phyloP scores from a whole-genome alignment of 495 filamentous ascomycete genomes.

The Podospora sp. region DNA sequence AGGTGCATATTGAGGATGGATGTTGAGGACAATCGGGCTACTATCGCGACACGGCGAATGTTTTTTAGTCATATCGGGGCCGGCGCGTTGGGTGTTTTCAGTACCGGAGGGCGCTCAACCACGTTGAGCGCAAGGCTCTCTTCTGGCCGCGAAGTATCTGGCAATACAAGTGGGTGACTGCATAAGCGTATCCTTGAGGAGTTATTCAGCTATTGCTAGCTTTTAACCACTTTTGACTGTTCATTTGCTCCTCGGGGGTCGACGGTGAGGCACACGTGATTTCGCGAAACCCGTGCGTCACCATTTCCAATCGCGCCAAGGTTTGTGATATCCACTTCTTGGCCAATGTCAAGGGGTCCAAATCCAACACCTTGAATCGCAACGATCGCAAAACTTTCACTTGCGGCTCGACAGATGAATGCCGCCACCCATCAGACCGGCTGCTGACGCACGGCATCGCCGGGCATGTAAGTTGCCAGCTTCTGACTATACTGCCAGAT shows the following conservation, averaged over 20 bases:
- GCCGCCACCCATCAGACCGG: constrained; percentile 47
- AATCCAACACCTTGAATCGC: constrained; percentile 13
- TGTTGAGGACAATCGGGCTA: not conserved
- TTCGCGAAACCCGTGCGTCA: constrained; percentile 15
- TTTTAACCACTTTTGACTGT: not conserved
- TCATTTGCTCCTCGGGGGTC: not conserved
- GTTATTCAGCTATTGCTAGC: not conserved
- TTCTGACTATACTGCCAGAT: not conserved
- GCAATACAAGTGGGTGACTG: not conserved
- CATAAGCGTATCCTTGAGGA: not conserved
- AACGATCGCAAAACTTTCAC: not conserved
- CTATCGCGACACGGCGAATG: not conserved
- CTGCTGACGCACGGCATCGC: constrained; percentile 58
- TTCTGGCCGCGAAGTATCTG: not conserved
- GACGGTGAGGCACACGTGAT: constrained; percentile 28
- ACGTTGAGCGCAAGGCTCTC: too few species aligned
- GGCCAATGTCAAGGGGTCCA: not conserved
- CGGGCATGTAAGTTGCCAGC: constrained; percentile 59
- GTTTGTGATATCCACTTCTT: not conserved
- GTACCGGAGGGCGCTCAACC: not conserved
- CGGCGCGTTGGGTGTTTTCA: not conserved
- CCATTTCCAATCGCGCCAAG: constrained; percentile 5
- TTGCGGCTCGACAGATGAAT: constrained; percentile 35
- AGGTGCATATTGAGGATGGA: not conserved
- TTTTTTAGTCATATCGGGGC: not conserved